Base-by-base conservation (phyloP, 352 stramenopile genomes). In the Elongisporangium anandrum region DNA sequence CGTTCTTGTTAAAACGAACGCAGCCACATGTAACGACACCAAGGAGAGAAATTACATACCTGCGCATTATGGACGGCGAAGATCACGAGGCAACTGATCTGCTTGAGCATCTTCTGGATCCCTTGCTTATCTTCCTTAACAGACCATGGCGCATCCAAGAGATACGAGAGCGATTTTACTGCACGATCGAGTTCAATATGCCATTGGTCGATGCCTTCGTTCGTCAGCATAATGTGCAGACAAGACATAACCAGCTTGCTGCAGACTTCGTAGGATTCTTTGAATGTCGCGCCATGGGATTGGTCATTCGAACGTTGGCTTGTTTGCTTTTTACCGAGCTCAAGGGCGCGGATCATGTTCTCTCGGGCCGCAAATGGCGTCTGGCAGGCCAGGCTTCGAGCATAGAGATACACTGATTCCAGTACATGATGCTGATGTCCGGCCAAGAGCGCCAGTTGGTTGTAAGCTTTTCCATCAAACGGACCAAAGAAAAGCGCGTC, bases 401-500 rank as follows among this genome's bases (percentile, higher is more conserved):
- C 64, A 58, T 85, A 85, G 24, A 84, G 8, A 45, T 84, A 87
- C 5, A 72, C 64, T 0, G 73, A 66, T 20, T 76, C 54, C 12
- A 86, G 24, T 5, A 64, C 45, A 13, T 81, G 67, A 0, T 57
- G 55, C 24, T 80, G 55, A 15, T 68, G 55, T n/a, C 76, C 59
- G 23, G 78, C 69, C 16, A 85, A 39, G 2, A 87, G 51, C 21
- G 75, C 78, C 39, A 87, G 58, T 52, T 87, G 78, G 61, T 87
- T 87, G 67, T 80, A 87, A 34, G 77, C 75, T 56, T 84, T 85
- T 0, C 78, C 78, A 54, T 70, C 82, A 0, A 62, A 69, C 34
- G 78, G 78, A 5, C 66, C 56, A n/a, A 81, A 60, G 50, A 57
- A 17, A 8, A 79, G 57, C 3, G 78, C 78, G 22, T 61, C 24